Conservation (phyloP, 176 grass and related monocot genomes). For the Eragrostis curvula region DNA sequence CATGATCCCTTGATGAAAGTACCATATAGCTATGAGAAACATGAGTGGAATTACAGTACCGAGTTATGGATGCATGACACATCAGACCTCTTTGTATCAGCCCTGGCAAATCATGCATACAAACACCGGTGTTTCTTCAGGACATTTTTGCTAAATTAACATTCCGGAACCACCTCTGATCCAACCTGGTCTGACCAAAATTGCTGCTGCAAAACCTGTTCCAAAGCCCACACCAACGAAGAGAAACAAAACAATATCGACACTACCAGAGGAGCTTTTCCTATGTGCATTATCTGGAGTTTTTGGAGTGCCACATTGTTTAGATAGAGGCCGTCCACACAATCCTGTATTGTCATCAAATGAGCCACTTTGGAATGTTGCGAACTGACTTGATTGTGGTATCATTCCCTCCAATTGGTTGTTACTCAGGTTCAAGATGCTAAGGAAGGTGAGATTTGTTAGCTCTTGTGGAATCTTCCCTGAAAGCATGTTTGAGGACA, state of each 20-base stretch:
- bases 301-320: background rate
- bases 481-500: constrained; percentile 44
- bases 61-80: background rate
- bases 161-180: background rate
- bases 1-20: background rate
- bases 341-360: background rate
- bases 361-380: background rate
- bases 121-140: background rate
- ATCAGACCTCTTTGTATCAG: background rate
- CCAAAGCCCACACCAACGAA: constrained; percentile 28
- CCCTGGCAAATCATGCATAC: background rate
- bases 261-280: background rate
- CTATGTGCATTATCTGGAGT: background rate
- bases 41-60: background rate
- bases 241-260: constrained; percentile 23
- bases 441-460: constrained; percentile 35
- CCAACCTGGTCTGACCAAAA: background rate
- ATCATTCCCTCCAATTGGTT: constrained; percentile 1
- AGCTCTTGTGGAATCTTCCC: constrained; percentile 36
- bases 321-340: constrained; percentile 12
- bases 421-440: constrained; percentile 30
- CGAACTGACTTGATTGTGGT: constrained; percentile 6
- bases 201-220: background rate
- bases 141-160: background rate
- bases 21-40: background rate